These are phyloP conservation scores for Claviceps spartinae DNA, from an alignment of 2,329 filamentous ascomycete species.

Conservation along the genomic window DNA sequence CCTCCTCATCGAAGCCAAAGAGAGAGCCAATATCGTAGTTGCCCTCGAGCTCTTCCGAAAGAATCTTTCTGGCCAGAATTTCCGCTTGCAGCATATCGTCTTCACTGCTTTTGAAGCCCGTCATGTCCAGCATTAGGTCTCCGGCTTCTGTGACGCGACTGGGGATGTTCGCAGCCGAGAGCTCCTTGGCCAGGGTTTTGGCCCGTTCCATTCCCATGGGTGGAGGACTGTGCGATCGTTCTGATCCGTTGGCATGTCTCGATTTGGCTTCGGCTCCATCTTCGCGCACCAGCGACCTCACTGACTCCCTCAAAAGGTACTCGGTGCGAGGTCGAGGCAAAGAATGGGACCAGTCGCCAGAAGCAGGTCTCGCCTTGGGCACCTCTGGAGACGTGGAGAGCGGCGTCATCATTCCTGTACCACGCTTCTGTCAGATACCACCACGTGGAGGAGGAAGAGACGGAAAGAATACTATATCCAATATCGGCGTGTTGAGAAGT, in stretches of 20 bases:
- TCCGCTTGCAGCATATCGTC: constrained; percentile 86
- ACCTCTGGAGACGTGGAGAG: constrained; percentile 40
- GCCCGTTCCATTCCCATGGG: constrained; percentile 68
- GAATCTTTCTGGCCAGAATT: constrained; percentile 80
- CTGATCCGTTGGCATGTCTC: constrained; percentile 24
- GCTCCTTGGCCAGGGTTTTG: constrained; percentile 69
- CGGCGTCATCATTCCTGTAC: constrained; percentile 36
- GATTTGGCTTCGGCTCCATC: constrained; percentile 24
- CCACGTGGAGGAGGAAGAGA: too few relatives aligned
- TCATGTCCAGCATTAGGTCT: constrained; percentile 97
- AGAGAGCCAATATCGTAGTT: constrained; percentile 93
- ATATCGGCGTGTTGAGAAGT: neutral
- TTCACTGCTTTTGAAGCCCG: constrained; percentile 86
- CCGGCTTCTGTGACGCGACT: constrained; percentile 84
- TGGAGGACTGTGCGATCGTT: constrained; percentile 64
- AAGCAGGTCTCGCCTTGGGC: constrained; percentile 29
- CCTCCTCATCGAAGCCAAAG: constrained; percentile 88
- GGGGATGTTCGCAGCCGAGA: constrained; percentile 83
- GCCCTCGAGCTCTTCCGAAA: constrained; percentile 84
- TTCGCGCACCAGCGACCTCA: constrained; percentile 24
- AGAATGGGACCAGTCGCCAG: constrained; percentile 36
- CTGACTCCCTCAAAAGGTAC: constrained; percentile 35
- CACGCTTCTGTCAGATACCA: too few relatives aligned
- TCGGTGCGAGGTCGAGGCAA: constrained; percentile 39
- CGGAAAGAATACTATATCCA: too few relatives aligned